phyloP scores from a whole-genome alignment of 2,329 filamentous ascomycete species.

The Claviceps digitariae region DNA sequence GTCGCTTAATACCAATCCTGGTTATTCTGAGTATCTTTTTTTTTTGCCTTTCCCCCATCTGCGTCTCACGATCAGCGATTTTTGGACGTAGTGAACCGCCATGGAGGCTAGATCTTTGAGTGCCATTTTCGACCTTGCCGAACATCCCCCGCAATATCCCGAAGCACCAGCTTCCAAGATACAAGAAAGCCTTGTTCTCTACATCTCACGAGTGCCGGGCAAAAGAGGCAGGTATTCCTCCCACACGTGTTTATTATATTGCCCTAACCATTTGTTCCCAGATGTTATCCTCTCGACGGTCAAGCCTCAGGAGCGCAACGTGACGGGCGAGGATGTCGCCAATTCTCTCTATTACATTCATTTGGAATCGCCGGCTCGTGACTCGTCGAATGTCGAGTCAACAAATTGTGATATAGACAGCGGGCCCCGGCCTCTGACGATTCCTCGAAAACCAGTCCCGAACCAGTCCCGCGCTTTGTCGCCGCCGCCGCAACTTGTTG shows the following conservation, averaged over 20 bases:
- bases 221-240: conserved; percentile 52
- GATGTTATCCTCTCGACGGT: conserved; percentile 87
- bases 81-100: not conserved
- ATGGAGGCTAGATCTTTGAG: conserved; percentile 78
- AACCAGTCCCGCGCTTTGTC: conserved; percentile 15
- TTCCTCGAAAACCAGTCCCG: conserved; percentile 40
- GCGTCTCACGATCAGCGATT: not conserved
- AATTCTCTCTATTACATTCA: conserved; percentile 88
- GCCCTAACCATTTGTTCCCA: conserved; percentile 20
- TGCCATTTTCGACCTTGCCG: conserved; percentile 64
- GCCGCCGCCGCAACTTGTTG: not conserved
- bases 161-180: conserved; percentile 57
- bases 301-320: conserved; percentile 77
- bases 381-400: conserved; percentile 23
- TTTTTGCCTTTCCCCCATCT: not conserved
- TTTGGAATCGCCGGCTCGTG: conserved; percentile 41
- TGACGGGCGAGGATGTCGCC: conserved; percentile 75
- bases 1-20: not conserved
- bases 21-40: not conserved
- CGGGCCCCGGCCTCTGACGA: conserved; percentile 28
- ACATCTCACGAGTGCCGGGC: conserved; percentile 86
- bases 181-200: conserved; percentile 64
- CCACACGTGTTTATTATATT: conserved; percentile 4
- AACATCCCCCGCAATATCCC: conserved; percentile 77
- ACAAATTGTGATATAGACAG: conserved; percentile 19